Conservation (phyloP, 208 protist genomes). For the Wallacemonas sp. region DNA sequence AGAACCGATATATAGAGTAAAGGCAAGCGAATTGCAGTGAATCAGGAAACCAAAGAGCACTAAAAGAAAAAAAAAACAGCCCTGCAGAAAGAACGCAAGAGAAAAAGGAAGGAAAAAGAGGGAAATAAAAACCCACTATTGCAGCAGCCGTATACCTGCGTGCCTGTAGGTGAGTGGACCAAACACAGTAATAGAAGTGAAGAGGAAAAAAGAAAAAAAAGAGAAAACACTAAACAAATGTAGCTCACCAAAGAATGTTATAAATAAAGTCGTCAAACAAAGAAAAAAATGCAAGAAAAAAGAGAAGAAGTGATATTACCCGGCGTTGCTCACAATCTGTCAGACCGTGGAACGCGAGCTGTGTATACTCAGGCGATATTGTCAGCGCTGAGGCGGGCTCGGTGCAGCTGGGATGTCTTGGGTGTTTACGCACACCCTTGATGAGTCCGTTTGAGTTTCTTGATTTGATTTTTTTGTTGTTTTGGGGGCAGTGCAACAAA, state of each 20-base stretch:
- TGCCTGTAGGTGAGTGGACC: not conserved
- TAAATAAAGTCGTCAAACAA: not conserved
- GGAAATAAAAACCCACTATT: slow-evolving; percentile 16
- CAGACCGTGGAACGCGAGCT: too few relatives aligned
- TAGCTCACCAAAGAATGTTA: not conserved
- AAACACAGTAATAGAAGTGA: not conserved
- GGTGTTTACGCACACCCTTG: too few relatives aligned
- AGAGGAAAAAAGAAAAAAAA: not conserved
- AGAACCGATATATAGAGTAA: too few relatives aligned
- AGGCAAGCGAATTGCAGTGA: not conserved
- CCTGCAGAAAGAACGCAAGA: slow-evolving; percentile 11
- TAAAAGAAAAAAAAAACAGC: slow-evolving; percentile 8
- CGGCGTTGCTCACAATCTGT: too few relatives aligned
- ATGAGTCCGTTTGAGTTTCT: too few relatives aligned
- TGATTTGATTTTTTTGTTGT: too few relatives aligned
- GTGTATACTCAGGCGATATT: too few relatives aligned
- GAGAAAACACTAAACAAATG: not conserved
- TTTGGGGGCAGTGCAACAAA: too few relatives aligned
- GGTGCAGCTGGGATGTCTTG: too few relatives aligned
- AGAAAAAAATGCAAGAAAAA: not conserved
- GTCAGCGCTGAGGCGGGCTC: too few relatives aligned
- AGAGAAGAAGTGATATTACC: too few relatives aligned
- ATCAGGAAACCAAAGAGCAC: not conserved
- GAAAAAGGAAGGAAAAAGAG: slow-evolving; percentile 18
- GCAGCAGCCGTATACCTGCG: not conserved